Conservation (phyloP, 202 grass and related monocot genomes). For the Musa balbisiana region DNA sequence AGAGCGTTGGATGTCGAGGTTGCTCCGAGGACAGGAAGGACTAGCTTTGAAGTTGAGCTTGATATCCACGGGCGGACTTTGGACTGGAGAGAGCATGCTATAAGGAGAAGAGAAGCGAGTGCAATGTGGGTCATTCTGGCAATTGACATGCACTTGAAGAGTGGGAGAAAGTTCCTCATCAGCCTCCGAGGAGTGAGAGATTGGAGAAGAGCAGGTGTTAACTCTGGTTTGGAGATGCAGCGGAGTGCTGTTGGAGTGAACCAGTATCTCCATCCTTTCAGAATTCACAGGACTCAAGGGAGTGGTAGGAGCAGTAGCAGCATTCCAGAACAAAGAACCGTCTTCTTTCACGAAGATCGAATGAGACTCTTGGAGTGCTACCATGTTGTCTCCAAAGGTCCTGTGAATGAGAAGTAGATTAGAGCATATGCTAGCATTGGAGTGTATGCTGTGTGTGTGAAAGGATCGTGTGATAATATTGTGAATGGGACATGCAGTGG, state of each 20-base stretch:
- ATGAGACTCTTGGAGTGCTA: neutral
- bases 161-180: neutral
- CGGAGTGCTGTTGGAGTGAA: neutral
- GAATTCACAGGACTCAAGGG: slow-evolving; percentile 12
- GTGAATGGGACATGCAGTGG: neutral
- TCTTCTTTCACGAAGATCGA: slow-evolving; percentile 14
- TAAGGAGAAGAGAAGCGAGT: neutral
- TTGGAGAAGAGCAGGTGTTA: slow-evolving; percentile 17
- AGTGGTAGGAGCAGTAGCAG: slow-evolving; percentile 1
- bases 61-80: neutral
- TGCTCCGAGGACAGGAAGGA: neutral
- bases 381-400: neutral
- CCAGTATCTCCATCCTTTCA: slow-evolving; percentile 17
- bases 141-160: slow-evolving; percentile 47
- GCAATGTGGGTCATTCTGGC: slow-evolving; percentile 9
- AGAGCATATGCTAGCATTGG: neutral
- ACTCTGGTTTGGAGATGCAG: too few relatives aligned
- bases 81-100: neutral
- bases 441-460: neutral
- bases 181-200: neutral
- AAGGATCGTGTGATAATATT: too few relatives aligned
- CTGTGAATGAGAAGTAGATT: neutral
- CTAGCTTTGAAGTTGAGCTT: neutral
- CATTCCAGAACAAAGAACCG: neutral
- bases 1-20: neutral